Base-by-base conservation (phyloP, 1,139 yeast species). In the Yamadazyma pseudoaaseri region DNA sequence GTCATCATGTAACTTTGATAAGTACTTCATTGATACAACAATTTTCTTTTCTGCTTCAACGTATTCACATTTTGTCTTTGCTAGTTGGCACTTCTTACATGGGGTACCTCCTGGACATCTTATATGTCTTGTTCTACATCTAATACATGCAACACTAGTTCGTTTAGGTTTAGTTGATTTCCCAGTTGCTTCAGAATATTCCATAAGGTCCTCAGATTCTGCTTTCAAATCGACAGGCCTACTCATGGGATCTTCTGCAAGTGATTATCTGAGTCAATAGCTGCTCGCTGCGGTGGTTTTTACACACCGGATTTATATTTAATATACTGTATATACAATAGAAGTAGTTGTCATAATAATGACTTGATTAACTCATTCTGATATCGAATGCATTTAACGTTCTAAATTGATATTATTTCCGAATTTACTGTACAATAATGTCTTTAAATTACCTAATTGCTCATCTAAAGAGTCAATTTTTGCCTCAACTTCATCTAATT, bases 371-470 rank as follows among this genome's bases (percentile, higher is more conserved):
- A n/a, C n/a, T n/a, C n/a, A 18, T 18, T 7, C 21, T 18, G 7
- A 18, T 18, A 18, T 18, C 10, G 21, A 18, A 10, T 18, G 10
- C 21, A 18, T 18, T 18, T 18, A 66, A 38, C 79, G 69, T 51
- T 92, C 98, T 33, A 92, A 67, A 55, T 90, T 90, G 54, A 92
- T 92, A 41, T 89, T 81, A 47, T 78, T 78, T 24, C 98, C 98
- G 55, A 92, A 92, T 57, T 86, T 89, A 12, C 87, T 86, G 53
- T 92, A 92, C 39, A 92, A 66, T n/a, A 68, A 70, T 21, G 76
- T 72, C 62, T 90, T 92, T 48, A 90, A 71, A 23, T 59, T 72
- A 7, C 58, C 59, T 60, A 90, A 70, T 42, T 74, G 65, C 4
- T 64, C 70, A 39, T 79, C 81, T 26, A 81, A 64, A 1, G 56